Base-by-base conservation (phyloP, 371 early-diverging fungal genomes). In the Zopfochytrium polystomum region DNA sequence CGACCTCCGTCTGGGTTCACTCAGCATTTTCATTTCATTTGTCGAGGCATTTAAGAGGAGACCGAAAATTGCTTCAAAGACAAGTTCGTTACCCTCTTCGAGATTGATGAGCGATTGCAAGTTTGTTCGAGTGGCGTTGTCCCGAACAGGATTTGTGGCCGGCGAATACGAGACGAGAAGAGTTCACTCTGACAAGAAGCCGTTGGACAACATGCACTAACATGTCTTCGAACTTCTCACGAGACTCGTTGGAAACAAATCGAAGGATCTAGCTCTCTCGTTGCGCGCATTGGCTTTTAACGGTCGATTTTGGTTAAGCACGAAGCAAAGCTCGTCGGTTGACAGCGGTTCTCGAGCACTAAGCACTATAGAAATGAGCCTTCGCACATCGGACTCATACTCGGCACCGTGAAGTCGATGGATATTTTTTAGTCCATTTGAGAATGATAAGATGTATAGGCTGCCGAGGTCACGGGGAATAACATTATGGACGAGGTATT, bases 111-210 rank as follows among this genome's bases (percentile, higher is more conserved):
- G n/a, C n/a, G n/a, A n/a, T n/a, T n/a, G n/a, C n/a, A n/a, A n/a
- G n/a, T n/a, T n/a, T n/a, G n/a, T n/a, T n/a, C n/a, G n/a, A n/a
- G n/a, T n/a, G n/a, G n/a, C n/a, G n/a, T n/a, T n/a, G n/a, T n/a
- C n/a, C n/a, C n/a, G n/a, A n/a, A n/a, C n/a, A n/a, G n/a, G 38
- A 38, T 38, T 38, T 38, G 38, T 38, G 38, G 11, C 38, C 38
- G 7, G 38, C 38, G 18, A 38, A 18, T 7, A 38, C 38, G 18
- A 11, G 38, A 38, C 38, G 11, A 38, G 18, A 38, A 7, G 38
- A 7, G 38, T 38, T 38, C 18, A 18, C 18, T 11, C 38, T 7
- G 18, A 38, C 38, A 38, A 38, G 38, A 38, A 38, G 38, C 11
- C 38, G 38, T 11, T 38, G 18, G 38, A 38, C 11, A 38, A 18